phyloP scores from a whole-genome alignment of 1,284 basidiomycete genomes.

The Cronartium quercuum region DNA sequence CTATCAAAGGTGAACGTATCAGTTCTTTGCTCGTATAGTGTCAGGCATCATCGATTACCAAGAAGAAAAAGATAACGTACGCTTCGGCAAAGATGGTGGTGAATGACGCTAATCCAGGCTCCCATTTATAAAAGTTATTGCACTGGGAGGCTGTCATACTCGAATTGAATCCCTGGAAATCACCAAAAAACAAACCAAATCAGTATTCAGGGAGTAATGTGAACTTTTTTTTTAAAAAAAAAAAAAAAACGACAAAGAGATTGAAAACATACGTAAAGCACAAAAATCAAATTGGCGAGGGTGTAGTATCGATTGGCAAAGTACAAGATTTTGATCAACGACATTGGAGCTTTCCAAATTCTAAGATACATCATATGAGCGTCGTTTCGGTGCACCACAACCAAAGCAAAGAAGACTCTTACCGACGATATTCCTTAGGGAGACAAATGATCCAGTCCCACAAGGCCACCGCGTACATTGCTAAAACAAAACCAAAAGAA shows the following conservation, averaged over 20 bases:
- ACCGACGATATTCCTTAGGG: slow-evolving; percentile 35
- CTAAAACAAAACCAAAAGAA: no score
- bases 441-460: slow-evolving; percentile 38
- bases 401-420: no score
- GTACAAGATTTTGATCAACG: slow-evolving; percentile 32
- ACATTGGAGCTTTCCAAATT: slow-evolving; percentile 35
- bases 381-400: no score
- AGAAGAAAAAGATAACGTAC: slow-evolving; percentile 3
- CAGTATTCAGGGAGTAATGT: not conserved
- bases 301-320: slow-evolving; percentile 37
- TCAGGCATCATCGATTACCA: not conserved
- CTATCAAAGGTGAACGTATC: not conserved
- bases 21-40: no score
- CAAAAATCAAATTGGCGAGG: slow-evolving; percentile 28
- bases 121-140: slow-evolving; percentile 32
- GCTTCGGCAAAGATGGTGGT: slow-evolving; percentile 38
- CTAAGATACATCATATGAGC: no score
- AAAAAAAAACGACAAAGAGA: not conserved
- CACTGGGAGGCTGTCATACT: slow-evolving; percentile 21
- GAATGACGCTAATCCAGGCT: slow-evolving; percentile 31
- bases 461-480: slow-evolving; percentile 35
- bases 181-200: not conserved
- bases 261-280: slow-evolving; percentile 36
- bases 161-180: slow-evolving; percentile 30
- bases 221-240: not conserved